Percentiles rank a stretch among this genome's conserved stretches.
Conservation (phyloP, 768 basidiomycete species). For the Grammothele lineata region DNA sequence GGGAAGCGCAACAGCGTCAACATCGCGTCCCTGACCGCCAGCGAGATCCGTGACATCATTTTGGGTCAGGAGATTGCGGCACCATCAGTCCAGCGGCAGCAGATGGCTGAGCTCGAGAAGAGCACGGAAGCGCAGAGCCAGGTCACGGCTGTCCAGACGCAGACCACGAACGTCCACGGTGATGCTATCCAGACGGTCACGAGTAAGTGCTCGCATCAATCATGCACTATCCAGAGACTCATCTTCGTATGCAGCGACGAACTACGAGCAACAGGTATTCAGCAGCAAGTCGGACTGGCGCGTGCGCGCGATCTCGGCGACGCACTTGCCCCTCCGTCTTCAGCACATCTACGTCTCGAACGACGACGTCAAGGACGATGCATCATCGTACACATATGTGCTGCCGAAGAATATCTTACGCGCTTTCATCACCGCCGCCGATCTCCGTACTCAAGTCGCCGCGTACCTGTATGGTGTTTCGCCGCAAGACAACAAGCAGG, state of each 20-base stretch:
- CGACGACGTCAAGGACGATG: constrained; percentile 98
- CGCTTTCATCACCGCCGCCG: constrained; percentile 89
- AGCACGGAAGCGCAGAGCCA: constrained; percentile 90
- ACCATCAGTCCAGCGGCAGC: constrained; percentile 93
- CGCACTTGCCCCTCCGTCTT: constrained; percentile 90
- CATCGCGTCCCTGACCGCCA: constrained; percentile 93
- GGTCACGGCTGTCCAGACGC: constrained; percentile 95
- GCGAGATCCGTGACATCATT: constrained; percentile 97
- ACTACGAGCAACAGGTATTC: constrained; percentile 98
- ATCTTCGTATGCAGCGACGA: constrained; percentile 56
- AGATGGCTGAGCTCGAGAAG: constrained; percentile 99
- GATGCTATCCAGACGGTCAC: constrained; percentile 95
- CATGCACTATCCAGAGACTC: constrained; percentile 1
- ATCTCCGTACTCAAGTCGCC: constrained; percentile 94
- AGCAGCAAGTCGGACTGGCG: constrained; percentile 99
- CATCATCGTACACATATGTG: constrained; percentile 90
- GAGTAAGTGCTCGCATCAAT: constrained; percentile 44
- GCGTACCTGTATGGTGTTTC: constrained; percentile 91
- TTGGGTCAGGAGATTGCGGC: constrained; percentile 98
- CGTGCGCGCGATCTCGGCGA: constrained; percentile 95
- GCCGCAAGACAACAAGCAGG: constrained; percentile 94
- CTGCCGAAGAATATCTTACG: constrained; percentile 95
- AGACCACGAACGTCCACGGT: constrained; percentile 97
- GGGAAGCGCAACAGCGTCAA: constrained; percentile 99
- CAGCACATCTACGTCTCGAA: constrained; percentile 99